Evolutionary conservation across 345 rosid genomes (phyloP), one percentile per base, ranked within the genome.

Genomic region (Boechera retrofracta): DNA sequence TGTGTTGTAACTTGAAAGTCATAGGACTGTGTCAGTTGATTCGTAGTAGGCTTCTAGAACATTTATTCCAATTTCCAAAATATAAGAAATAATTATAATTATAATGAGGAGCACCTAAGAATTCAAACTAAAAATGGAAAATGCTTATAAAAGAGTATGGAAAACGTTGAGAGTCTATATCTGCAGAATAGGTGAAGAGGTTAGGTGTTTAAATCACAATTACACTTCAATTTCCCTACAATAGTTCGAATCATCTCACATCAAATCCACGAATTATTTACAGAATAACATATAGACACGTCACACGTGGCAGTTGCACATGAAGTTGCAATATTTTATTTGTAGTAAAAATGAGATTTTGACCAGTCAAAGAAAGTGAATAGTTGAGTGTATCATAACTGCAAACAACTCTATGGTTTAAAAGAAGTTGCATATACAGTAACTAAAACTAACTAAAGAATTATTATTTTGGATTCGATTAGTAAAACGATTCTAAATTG

Each of bases 201-300:
- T 74, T 74, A 74, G 77, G 44, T 73, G 64, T 73, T 51, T 47
- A 73, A 64, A 73, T 63, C 53, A 64, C 71, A 73, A 73, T 73
- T 39, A 42, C 35, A 44, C 26, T 64, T 73, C 36, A 54, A 26
- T 64, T 63, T 52, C 12, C 13, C 33, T 41, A 52, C 62, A 73
- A 73, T 53, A 18, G 64, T 64, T 64, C 26, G 35, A 29, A 6
- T 41, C 58, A 59, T 49, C 53, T 73, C 55, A 53, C 55, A 47
- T 73, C 56, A 54, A 73, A 64, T 24, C 47, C n/a, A 32, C 16
- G 10, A 18, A 18, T 15, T 49, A 64, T 53, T 52, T 31, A 21
- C 36, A 53, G n/a, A 73, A 49, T 52, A 60, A 36, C 36, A 35
- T 10, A 28, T 36, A 16, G 21, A 38, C 15, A 41, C 26, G 10